Evolutionary conservation across 2,329 filamentous ascomycete genomes (phyloP), one percentile per base, ranked within the genome.

Genomic region (Fusarium marasasianum): DNA sequence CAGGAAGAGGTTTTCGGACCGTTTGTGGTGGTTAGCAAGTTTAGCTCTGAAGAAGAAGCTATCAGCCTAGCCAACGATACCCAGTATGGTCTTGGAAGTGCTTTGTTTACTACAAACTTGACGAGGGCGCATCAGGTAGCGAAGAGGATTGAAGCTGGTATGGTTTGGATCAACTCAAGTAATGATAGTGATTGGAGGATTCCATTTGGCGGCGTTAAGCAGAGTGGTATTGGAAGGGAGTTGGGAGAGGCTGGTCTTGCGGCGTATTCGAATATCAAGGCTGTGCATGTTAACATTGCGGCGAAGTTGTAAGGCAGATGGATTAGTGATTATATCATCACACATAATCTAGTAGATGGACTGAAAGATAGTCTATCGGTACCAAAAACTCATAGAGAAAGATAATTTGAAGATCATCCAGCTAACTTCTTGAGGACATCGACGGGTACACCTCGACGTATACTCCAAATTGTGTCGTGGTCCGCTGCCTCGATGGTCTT

Each of bases 71-170:
- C 85, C 22, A 87, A 87, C 48, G 81, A 91, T 77, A 88, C 88
- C 0, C 87, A 86, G 2, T 92, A 91, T 72, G 91, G 90, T 3
- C 85, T 92, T 1, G 90, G 88, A 5, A 87, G 87, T 14, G 88
- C 90, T 0, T 81, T 93, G 5, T 93, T 92, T 74, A 92, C 87
- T 0, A 83, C 87, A 63, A 87, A 91, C 76, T 83, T 92, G 57
- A 86, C 83, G 62, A 81, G 82, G 35, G 82, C 85, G 8, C 86
- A 87, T 71, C 83, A 83, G 18, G 83, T 86, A 1, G 85, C 88
- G 9, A 86, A 87, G 68, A 86, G 86, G 22, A 88, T 92, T 58
- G 88, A 92, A 79, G 86, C 89, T 3, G 91, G 91, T 37, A 87
- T 86, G 84, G 85, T 87, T 18, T 88, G 86, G 86, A 83, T 88